These are phyloP conservation scores for Plectosphaerella cucumerina DNA, from an alignment of 2,329 filamentous ascomycete genomes.

Conservation along the genomic window DNA sequence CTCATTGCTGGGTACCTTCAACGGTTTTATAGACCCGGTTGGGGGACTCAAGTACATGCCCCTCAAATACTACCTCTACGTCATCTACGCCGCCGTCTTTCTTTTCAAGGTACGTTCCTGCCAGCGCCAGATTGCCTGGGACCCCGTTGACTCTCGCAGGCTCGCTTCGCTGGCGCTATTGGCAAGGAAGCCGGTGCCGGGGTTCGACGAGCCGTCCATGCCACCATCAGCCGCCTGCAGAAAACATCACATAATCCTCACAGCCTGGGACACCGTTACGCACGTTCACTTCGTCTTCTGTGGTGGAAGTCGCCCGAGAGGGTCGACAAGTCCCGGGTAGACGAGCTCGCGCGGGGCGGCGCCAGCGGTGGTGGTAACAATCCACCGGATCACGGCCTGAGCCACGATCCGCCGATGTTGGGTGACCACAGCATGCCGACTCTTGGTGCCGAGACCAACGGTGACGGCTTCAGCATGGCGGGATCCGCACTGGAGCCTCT, in stretches of 20 bases:
- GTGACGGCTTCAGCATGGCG: constrained; percentile 10
- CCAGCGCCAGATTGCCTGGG: neutral
- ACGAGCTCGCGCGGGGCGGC: neutral
- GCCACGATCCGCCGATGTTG: constrained; percentile 21
- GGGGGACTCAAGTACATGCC: constrained; percentile 61
- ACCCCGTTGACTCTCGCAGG: constrained; percentile 24
- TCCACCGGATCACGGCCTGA: constrained; percentile 22
- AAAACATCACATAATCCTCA: constrained; percentile 53
- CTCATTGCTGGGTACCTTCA: constrained; percentile 55
- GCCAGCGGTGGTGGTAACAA: constrained; percentile 17
- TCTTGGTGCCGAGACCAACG: neutral
- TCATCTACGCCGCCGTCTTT: constrained; percentile 61
- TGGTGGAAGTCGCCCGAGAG: constrained; percentile 40
- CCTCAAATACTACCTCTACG: constrained; percentile 57
- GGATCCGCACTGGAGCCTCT: constrained; percentile 37
- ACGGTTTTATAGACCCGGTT: constrained; percentile 54
- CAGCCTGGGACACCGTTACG: constrained; percentile 58
- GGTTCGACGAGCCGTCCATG: constrained; percentile 52
- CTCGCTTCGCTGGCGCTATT: constrained; percentile 55
- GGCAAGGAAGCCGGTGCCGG: constrained; percentile 50
- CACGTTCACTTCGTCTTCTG: constrained; percentile 54
- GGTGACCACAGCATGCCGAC: neutral
- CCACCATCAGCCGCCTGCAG: constrained; percentile 55
- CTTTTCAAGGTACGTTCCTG: constrained; percentile 50
- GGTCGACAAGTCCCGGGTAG: constrained; percentile 10